A percentile compares a stretch with the other conserved stretches of the same genome.
Conservation (phyloP, 768 basidiomycete species). For the Cytidiella melzeri region DNA sequence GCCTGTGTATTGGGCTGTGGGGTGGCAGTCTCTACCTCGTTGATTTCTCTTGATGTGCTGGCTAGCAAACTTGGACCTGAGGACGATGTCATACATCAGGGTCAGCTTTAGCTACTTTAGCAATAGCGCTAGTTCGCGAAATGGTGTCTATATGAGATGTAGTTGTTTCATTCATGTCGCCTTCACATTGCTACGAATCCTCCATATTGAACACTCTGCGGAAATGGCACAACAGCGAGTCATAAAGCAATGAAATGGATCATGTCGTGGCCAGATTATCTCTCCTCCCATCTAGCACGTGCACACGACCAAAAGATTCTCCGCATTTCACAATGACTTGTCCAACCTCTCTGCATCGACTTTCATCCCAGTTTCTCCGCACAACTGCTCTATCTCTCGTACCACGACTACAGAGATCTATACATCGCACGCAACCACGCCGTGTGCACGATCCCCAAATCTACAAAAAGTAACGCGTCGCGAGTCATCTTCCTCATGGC, state of each 20-base stretch:
- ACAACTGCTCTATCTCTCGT: background rate
- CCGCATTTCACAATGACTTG: constrained; percentile 6
- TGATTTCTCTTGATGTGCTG: constrained; percentile 23
- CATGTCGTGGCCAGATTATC: background rate
- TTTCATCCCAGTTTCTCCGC: constrained; percentile 2
- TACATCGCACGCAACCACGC: background rate
- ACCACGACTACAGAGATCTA: background rate
- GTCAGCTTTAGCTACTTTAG: background rate
- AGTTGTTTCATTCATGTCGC: no score
- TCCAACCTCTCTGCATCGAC: background rate
- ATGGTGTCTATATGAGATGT: no score
- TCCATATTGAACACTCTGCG: no score
- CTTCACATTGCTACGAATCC: no score
- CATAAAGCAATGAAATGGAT: no score
- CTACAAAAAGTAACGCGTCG: background rate
- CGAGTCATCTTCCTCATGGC: constrained; percentile 29
- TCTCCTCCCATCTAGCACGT: constrained; percentile 7
- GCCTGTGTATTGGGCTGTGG: constrained; percentile 43
- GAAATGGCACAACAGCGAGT: no score
- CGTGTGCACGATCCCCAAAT: background rate
- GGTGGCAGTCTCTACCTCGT: constrained; percentile 50
- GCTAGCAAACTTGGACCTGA: background rate
- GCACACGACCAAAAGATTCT: constrained; percentile 16
- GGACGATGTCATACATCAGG: background rate
- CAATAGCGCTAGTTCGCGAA: background rate